These are phyloP conservation scores for Saxophila tyrrhenica DNA, from an alignment of 495 filamentous ascomycete genomes.

Conservation along the genomic window DNA sequence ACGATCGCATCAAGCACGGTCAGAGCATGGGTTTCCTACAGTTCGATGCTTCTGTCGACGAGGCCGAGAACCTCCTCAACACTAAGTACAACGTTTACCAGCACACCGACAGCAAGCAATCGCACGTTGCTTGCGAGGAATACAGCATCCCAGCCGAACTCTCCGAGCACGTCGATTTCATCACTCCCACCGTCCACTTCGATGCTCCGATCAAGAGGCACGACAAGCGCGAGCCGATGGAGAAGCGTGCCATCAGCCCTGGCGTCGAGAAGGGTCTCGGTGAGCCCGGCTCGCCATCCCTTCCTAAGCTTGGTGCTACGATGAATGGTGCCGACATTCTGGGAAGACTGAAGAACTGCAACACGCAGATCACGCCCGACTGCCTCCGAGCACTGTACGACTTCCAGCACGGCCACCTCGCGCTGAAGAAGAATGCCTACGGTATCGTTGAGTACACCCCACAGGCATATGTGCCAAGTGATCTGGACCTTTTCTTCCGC, in stretches of 20 bases:
- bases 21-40: background rate
- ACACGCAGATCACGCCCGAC: constrained; percentile 39
- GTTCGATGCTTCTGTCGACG: constrained; percentile 18
- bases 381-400: constrained; percentile 46
- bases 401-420: constrained; percentile 33
- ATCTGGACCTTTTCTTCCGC: constrained; percentile 18
- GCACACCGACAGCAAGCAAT: constrained; percentile 12
- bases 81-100: constrained; percentile 19
- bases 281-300: constrained; percentile 9
- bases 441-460: constrained; percentile 39
- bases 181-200: constrained; percentile 28
- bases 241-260: constrained; percentile 11
- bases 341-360: constrained; percentile 31
- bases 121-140: constrained; percentile 17
- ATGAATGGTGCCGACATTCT: constrained; percentile 3
- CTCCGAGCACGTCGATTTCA: constrained; percentile 27
- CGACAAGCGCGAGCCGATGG: background rate
- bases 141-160: constrained; percentile 25
- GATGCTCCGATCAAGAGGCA: background rate
- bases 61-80: constrained; percentile 20
- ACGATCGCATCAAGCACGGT: background rate
- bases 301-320: constrained; percentile 17
- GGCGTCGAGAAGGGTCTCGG: constrained; percentile 2
- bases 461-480: constrained; percentile 20
- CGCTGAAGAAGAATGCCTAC: constrained; percentile 36